Evolutionary conservation across 192 early-diverging fungal genomes (phyloP).

Genomic region (Geosiphon pyriformis): DNA sequence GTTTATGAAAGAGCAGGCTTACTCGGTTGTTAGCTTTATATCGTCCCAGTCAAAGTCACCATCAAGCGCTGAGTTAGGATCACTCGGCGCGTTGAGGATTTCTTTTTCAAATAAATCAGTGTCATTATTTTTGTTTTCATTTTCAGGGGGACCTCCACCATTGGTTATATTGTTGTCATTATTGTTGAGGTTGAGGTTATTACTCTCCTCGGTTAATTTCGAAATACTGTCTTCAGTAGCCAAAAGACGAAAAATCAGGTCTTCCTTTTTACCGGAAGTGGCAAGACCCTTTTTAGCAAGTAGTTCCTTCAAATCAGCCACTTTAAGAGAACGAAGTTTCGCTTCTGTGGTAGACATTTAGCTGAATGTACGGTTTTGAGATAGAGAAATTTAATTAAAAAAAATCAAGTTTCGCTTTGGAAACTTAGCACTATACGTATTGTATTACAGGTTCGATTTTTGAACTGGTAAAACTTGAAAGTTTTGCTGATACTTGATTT

Average conservation of each 20-base stretch:
- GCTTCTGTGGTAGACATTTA: conserved; percentile 15
- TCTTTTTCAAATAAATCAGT: conserved; percentile 20
- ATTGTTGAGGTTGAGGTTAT: not conserved
- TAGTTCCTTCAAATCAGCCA: conserved; percentile 53
- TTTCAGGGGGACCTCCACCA: not conserved
- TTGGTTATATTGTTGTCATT: not conserved
- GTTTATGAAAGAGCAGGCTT: conserved; percentile 5
- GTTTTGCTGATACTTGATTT: too few species aligned
- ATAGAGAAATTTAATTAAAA: too few species aligned
- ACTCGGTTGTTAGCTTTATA: conserved; percentile 31
- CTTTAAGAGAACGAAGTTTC: conserved; percentile 46
- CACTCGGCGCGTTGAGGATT: conserved; percentile 1
- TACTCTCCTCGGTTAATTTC: not conserved
- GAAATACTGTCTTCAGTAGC: conserved; percentile 9
- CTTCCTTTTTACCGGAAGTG: conserved; percentile 60
- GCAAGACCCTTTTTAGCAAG: conserved; percentile 48
- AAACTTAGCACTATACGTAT: too few species aligned
- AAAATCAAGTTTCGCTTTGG: too few species aligned
- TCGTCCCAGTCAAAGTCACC: conserved; percentile 38
- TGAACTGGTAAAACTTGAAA: too few species aligned
- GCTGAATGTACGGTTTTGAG: too few species aligned
- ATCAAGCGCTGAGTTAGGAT: conserved; percentile 30
- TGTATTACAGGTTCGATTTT: too few species aligned
- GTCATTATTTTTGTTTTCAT: not conserved
- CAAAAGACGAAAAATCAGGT: conserved; percentile 54